Evolutionary conservation across 805 yeast species (phyloP), one percentile per base, ranked within the genome.

Genomic region (Yarrowia sp.): DNA sequence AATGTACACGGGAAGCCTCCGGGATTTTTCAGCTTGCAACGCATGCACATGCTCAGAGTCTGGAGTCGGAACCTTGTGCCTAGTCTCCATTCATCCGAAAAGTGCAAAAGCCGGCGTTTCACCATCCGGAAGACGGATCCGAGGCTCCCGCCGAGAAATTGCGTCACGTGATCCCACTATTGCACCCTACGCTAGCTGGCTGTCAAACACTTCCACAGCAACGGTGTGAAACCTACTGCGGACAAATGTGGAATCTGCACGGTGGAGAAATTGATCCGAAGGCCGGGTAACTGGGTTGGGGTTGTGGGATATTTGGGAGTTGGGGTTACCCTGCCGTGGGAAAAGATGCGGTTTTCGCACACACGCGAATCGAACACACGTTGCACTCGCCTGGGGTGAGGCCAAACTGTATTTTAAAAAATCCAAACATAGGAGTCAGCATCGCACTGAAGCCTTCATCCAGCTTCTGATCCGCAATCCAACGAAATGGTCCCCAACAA

Each of bases 331-430:
- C 53, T 46, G 29, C 38, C 14, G 39, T 47, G 18, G 39, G 47
- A 27, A 27, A 27, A 27, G 29, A 27, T 12, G 29, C n/a, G n/a
- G n/a, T n/a, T n/a, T n/a, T n/a, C 9, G 8, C 35, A 29, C 35
- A 24, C 18, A 51, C 58, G 24, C 58, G 58, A 51, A 35, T 51
- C 58, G 58, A 51, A 51, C 58, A 51, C 58, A 51, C 58, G 32
- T 24, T 51, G 18, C 42, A 32, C 58, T 35, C 58, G 58, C 42
- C 58, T 32, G 25, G 42, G 22, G 58, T 51, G 41, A 32, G 35
- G 42, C 22, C 42, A 18, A 51, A 51, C 31, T 47, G 58, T 51
- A 24, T 51, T 33, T 29, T 24, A 51, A 51, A 51, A 51, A 51
- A 51, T 51, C 58, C 58, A 51, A 51, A 51, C 58, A 51, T 51